Conservation (phyloP, 1,284 basidiomycete genomes). For the Cutaneotrichosporon cutaneum region DNA sequence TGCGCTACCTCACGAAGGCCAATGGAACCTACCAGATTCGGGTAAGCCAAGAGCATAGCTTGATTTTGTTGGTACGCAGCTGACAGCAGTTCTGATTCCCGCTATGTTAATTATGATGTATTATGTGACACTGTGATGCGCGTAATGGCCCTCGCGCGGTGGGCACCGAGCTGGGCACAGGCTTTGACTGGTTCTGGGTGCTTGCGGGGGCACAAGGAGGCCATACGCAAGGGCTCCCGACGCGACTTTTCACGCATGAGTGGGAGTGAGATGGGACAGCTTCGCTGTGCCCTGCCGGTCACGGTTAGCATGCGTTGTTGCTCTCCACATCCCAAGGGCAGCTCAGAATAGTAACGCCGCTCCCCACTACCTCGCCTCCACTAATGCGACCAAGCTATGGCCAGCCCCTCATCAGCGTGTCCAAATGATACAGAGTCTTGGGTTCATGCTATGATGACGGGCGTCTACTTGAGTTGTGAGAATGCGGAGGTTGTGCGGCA, state of each 20-base stretch:
- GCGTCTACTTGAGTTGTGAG: neutral
- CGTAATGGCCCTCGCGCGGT: neutral
- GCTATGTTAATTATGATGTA: constrained; percentile 1
- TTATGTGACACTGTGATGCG: neutral
- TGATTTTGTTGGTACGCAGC: neutral
- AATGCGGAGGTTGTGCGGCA: neutral
- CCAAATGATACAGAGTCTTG: constrained; percentile 1
- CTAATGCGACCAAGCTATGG: neutral
- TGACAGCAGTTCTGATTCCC: constrained; percentile 1
- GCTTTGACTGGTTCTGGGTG: no score
- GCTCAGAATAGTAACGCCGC: neutral
- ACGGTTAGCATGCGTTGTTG: neutral
- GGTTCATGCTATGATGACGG: neutral
- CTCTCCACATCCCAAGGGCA: neutral
- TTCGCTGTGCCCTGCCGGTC: neutral
- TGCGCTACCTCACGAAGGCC: constrained; percentile 54
- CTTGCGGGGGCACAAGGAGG: no score
- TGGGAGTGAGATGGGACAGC: neutral
- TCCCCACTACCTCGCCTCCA: neutral
- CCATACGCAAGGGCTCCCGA: no score
- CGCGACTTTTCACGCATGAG: no score
- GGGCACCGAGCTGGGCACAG: no score
- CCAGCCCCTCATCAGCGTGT: neutral
- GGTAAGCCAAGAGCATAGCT: constrained; percentile 27
- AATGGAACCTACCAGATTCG: constrained; percentile 50